Conservation (phyloP, 768 basidiomycete species). For the Pluteus cervinus region DNA sequence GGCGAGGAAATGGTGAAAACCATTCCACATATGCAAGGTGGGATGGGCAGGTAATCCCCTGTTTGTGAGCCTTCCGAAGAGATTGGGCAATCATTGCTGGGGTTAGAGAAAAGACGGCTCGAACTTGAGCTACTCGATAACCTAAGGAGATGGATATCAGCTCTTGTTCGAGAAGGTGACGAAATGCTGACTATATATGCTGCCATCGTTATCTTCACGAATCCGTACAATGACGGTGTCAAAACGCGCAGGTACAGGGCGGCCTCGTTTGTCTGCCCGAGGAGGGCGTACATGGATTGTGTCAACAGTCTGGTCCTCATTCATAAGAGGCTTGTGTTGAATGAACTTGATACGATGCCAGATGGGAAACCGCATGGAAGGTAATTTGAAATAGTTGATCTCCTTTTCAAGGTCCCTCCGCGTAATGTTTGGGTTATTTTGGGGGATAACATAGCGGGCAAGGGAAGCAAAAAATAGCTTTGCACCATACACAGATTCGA, state of each 20-base stretch:
- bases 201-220: neutral
- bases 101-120: neutral
- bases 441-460: neutral
- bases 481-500: neutral
- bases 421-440: neutral
- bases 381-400: neutral
- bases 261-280: neutral
- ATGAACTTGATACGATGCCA: neutral
- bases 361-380: neutral
- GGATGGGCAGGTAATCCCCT: conserved; percentile 12
- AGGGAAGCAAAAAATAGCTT: neutral
- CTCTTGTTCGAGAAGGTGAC: no score
- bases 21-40: conserved; percentile 23
- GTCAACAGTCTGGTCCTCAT: no score
- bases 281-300: neutral
- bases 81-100: no score
- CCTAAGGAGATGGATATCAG: no score
- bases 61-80: no score
- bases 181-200: no score
- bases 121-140: conserved; percentile 1
- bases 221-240: neutral
- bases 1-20: conserved; percentile 15
- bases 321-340: neutral
- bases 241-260: neutral
- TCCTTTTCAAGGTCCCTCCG: neutral